Evolutionary conservation across 106 monocot genomes (phyloP).

Genomic region (Dioscorea dumetorum): DNA sequence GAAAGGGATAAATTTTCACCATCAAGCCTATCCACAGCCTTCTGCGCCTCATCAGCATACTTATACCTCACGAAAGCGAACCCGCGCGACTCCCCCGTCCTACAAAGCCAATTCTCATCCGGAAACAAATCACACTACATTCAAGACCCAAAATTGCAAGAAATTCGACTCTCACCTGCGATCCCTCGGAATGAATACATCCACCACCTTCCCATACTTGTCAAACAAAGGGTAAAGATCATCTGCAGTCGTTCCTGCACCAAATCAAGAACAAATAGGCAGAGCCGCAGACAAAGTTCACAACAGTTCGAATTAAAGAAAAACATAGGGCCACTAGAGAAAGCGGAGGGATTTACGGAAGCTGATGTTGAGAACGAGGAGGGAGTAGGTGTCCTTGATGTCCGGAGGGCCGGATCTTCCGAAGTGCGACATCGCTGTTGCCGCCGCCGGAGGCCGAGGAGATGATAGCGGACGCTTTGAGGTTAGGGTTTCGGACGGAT

Average conservation of each 20-base stretch:
- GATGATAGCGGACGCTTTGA: slow-evolving; percentile 4
- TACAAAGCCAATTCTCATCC: slow-evolving; percentile 7
- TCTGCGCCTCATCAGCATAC: slow-evolving; percentile 84
- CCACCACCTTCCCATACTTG: slow-evolving; percentile 86
- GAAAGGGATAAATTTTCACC: slow-evolving; percentile 17
- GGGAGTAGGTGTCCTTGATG: slow-evolving; percentile 76
- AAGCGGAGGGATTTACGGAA: slow-evolving; percentile 38
- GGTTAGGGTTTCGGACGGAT: slow-evolving; percentile 23
- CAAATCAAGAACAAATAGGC: neutral
- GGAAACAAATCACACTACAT: neutral
- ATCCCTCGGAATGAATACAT: slow-evolving; percentile 86
- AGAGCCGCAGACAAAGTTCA: no score
- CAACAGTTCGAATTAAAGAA: neutral
- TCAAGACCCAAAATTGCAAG: neutral
- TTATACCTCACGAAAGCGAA: slow-evolving; percentile 97
- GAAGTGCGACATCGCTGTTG: slow-evolving; percentile 72
- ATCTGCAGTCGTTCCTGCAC: slow-evolving; percentile 65
- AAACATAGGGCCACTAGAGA: neutral
- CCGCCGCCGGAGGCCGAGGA: neutral
- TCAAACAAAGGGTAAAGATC: slow-evolving; percentile 79
- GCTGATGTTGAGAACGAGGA: slow-evolving; percentile 83
- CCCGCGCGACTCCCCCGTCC: slow-evolving; percentile 89
- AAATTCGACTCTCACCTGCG: slow-evolving; percentile 35
- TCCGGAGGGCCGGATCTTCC: slow-evolving; percentile 87
- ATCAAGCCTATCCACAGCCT: slow-evolving; percentile 86